Percentiles rank a stretch among this genome's conserved stretches.
Conservation (phyloP, 768 basidiomycete genomes). For the Termitomyces sp. region DNA sequence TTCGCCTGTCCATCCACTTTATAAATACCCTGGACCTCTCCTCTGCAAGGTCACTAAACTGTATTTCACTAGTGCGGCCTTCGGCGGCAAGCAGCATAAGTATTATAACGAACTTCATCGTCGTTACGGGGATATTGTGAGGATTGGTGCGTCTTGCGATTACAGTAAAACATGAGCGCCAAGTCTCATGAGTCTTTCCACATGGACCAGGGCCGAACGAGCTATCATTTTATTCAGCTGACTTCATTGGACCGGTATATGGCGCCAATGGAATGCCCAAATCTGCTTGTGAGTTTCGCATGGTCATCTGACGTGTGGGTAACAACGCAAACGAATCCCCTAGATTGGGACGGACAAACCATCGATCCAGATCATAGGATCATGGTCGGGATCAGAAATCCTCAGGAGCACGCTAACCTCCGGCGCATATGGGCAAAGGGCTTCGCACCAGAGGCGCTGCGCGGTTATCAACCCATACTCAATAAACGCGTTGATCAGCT, state of each 20-base stretch:
- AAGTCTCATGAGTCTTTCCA: background rate
- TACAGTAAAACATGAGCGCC: background rate
- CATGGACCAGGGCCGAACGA: slow-evolving; percentile 38
- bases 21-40: slow-evolving; percentile 41
- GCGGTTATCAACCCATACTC: slow-evolving; percentile 18
- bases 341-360: slow-evolving; percentile 29
- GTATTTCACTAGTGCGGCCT: slow-evolving; percentile 24
- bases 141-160: slow-evolving; percentile 35
- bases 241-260: slow-evolving; percentile 26
- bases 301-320: no score
- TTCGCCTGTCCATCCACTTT: slow-evolving; percentile 43
- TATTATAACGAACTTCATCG: slow-evolving; percentile 40
- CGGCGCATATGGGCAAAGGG: slow-evolving; percentile 37
- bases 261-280: slow-evolving; percentile 37
- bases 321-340: background rate
- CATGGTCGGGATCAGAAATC: slow-evolving; percentile 27
- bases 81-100: slow-evolving; percentile 35
- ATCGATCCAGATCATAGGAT: slow-evolving; percentile 11
- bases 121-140: slow-evolving; percentile 48
- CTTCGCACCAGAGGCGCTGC: slow-evolving; percentile 28
- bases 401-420: slow-evolving; percentile 26
- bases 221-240: slow-evolving; percentile 32
- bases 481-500: slow-evolving; percentile 19
- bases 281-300: slow-evolving; percentile 17
- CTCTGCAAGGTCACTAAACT: slow-evolving; percentile 35